Base-by-base conservation (phyloP, 345 rosid genomes). In the Dipteronia sinensis region DNA sequence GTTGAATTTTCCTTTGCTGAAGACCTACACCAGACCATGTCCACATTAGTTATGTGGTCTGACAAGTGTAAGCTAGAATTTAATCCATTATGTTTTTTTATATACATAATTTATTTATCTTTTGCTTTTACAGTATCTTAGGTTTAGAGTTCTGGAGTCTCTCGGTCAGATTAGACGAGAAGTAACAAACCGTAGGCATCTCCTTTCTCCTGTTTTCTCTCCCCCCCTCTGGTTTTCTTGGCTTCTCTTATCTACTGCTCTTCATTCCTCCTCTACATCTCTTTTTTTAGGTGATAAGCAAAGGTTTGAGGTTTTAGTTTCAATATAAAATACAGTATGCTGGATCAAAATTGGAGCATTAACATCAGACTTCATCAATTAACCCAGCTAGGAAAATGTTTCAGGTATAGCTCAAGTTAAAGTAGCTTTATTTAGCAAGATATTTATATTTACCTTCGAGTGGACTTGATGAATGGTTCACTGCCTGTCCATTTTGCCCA, bases 361-460 rank as follows among this genome's bases (percentile, higher is more conserved):
- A 55, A n/a, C 44, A 62, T 47, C 17, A 29, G 64, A 69, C 19
- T 72, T 51, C 55, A 12, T 56, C 67, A 56, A 10, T 69, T 16
- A 42, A 23, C 27, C 12, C 3, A 72, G 76, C 72, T 12, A 13
- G 56, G 22, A 58, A 40, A 67, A 29, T 53, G 23, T 62, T 75
- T 67, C 76, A 58, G 22, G 59, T 42, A 63, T 63, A 80, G 70
- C 69, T 25, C 22, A 58, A 62, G 25, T 15, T 20, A 63, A 64
- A 47, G 31, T 49, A 74, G 27, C 55, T 40, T 23, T 13, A 16
- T 40, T 80, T 64, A 27, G n/a, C 8, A 49, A 13, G 38, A 38
- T 40, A 8, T 81, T 90, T 65, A 97, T 40, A 11, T 82, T 90
- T 74, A 97, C 99, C 95, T 84, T 90, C 97, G 69, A 74, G 90